phyloP scores from a whole-genome alignment of 352 stramenopile species.

The Plasmopara halstedii region DNA sequence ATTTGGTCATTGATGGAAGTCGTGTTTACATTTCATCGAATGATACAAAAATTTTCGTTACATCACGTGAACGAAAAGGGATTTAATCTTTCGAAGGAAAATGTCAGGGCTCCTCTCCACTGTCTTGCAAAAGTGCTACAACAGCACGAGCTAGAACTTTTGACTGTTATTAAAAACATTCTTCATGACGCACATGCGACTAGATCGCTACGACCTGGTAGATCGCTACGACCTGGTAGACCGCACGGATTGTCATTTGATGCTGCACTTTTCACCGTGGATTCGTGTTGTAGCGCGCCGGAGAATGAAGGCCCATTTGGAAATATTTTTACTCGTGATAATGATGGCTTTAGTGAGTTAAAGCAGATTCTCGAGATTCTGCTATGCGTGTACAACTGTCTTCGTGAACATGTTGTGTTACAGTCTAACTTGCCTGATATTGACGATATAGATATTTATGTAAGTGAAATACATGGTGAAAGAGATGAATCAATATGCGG shows the following conservation, averaged over 20 bases:
- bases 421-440: neutral
- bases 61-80: slow-evolving; percentile 21
- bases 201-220: neutral
- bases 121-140: slow-evolving; percentile 35
- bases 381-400: slow-evolving; percentile 26
- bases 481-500: slow-evolving; percentile 1
- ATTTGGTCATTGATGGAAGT: slow-evolving; percentile 50
- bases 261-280: slow-evolving; percentile 27
- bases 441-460: neutral
- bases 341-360: slow-evolving; percentile 1
- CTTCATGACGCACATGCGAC: slow-evolving; percentile 1
- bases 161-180: slow-evolving; percentile 12
- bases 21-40: slow-evolving; percentile 43
- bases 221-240: slow-evolving; percentile 1
- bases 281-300: slow-evolving; percentile 23
- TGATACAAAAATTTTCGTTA: slow-evolving; percentile 31
- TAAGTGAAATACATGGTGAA: neutral
- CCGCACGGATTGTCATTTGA: slow-evolving; percentile 30
- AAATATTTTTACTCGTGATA: slow-evolving; percentile 4
- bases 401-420: slow-evolving; percentile 20
- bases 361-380: slow-evolving; percentile 23
- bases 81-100: slow-evolving; percentile 29
- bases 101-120: slow-evolving; percentile 19
- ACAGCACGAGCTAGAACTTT: slow-evolving; percentile 10
- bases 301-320: slow-evolving; percentile 10